Base-by-base conservation (phyloP, 441 rosid species). In the Corymbia calophylla region DNA sequence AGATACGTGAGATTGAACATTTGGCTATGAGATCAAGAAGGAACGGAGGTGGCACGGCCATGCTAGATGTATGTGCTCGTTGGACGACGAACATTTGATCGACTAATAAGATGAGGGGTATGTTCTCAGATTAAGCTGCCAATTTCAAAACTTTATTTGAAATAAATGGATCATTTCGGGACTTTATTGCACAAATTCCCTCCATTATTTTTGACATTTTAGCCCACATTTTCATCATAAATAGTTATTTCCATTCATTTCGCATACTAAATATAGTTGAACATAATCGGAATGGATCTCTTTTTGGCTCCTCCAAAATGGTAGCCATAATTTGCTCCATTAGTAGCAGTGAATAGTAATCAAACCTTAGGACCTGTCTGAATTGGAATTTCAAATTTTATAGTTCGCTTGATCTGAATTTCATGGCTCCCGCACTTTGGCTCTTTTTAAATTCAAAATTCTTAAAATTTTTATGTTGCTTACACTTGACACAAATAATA, bases 351-450 rank as follows among this genome's bases (percentile, higher is more conserved):
- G 68, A 13, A 10, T 29, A 6, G 27, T 39, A 14, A 58, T 25
- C 15, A 14, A 58, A 77, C 0, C 10, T 77, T 5, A 21, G 51
- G 84, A 23, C 23, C 4, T 12, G 0, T 3, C 8, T 44, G 5
- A 44, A 77, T 77, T 44, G 17, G 5, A 0, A 14, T 44, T 77
- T 68, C 10, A 19, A 32, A 19, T 23, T 77, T 44, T 7, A 35
- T 39, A 23, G 14, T 12, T 39, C 23, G 82, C 51, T 23, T 7
- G 9, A 77, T 77, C n/a, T 44, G 23, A 77, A 31, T 31, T 6
- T 15, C 2, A 3, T 2, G 0, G 6, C 21, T 64, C 1, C 7
- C 39, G 15, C 3, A 31, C 0, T 31, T 66, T 31, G 39, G 2
- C 6, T 31, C 1, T 8, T 31, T 66, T 68, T 68, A 68, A 68